phyloP scores from a whole-genome alignment of 2,329 filamentous ascomycete genomes.

The Aspergillus clavatus region DNA sequence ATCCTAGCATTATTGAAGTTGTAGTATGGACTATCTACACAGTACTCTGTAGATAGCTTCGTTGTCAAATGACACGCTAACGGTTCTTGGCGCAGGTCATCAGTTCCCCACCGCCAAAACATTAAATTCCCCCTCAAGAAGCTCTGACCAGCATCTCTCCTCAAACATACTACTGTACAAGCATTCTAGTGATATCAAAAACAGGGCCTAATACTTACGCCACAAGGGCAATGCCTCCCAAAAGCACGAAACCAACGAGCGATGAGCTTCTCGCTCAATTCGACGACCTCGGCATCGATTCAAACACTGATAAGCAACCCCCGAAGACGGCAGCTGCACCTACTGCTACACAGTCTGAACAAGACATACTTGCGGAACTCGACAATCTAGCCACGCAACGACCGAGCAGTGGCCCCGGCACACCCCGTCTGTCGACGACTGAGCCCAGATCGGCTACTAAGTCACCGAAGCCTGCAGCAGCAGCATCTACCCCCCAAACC shows the following conservation, averaged over 20 bases:
- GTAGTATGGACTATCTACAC: no score
- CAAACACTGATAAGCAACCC: slow-evolving; percentile 22
- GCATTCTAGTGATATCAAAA: background rate
- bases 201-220: no score
- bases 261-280: slow-evolving; percentile 50
- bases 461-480: slow-evolving; percentile 50
- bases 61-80: slow-evolving; percentile 9
- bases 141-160: slow-evolving; percentile 4
- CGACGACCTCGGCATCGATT: slow-evolving; percentile 43
- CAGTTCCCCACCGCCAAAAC: slow-evolving; percentile 19
- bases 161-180: background rate
- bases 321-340: slow-evolving; percentile 24
- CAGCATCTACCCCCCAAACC: slow-evolving; percentile 37
- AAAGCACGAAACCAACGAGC: slow-evolving; percentile 39
- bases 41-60: background rate
- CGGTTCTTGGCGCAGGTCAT: slow-evolving; percentile 27
- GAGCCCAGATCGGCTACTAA: slow-evolving; percentile 48
- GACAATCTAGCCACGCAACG: slow-evolving; percentile 71
- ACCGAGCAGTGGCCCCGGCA: slow-evolving; percentile 69
- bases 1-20: no score
- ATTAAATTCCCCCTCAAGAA: slow-evolving; percentile 8
- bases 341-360: slow-evolving; percentile 41
- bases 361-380: slow-evolving; percentile 82
- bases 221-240: slow-evolving; percentile 30
- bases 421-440: slow-evolving; percentile 61